Base-by-base conservation (phyloP, 306 rosid genomes). In the Acacia melanoxylon region DNA sequence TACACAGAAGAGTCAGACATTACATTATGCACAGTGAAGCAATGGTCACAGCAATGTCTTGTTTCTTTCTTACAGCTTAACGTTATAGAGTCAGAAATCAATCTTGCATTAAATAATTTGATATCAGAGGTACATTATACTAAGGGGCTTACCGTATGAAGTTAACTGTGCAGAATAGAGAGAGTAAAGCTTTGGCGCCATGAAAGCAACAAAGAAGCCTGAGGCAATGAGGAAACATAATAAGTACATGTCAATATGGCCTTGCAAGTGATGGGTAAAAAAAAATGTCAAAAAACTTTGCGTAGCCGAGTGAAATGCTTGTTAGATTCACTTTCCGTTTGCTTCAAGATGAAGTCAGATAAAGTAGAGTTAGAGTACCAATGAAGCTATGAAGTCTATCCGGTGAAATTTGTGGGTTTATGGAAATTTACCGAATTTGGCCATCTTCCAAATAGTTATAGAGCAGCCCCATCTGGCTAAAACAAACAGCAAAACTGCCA, bases 381-480 rank as follows among this genome's bases (percentile, higher is more conserved):
- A 51, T 52, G 59, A 56, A 59, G 31, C 29, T 17, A 29, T 33
- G 51, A 51, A 41, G 20, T 40, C 58, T 40, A 19, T 41, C 70
- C 56, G 29, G 72, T 42, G 31, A 58, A 56, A 19, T 42, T 51
- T 56, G 17, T n/a, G 62, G 54, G 65, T 82, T 29, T 2, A 76
- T 11, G 19, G 66, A 31, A 77, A 79, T 85, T 77, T 58, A 91
- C 98, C 89, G 29, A 85, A 83, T 87, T 90, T 91, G 75, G 79
- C 75, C 87, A 91, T 87, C 29, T 90, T 93, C 98, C 97, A 91
- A 83, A 93, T 87, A 84, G 98, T 91, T 72, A 93, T 81, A 89
- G 86, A 90, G 88, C 83, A 88, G 68, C 98, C 93, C 83, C 92
- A 90, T 85, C 90, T 91, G n/a, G 98, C 97, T 82, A 93, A 87